Evolutionary conservation across 371 early-diverging fungal genomes (phyloP), one percentile per base, ranked within the genome.

Genomic region (Blastocladiella emersonii): DNA sequence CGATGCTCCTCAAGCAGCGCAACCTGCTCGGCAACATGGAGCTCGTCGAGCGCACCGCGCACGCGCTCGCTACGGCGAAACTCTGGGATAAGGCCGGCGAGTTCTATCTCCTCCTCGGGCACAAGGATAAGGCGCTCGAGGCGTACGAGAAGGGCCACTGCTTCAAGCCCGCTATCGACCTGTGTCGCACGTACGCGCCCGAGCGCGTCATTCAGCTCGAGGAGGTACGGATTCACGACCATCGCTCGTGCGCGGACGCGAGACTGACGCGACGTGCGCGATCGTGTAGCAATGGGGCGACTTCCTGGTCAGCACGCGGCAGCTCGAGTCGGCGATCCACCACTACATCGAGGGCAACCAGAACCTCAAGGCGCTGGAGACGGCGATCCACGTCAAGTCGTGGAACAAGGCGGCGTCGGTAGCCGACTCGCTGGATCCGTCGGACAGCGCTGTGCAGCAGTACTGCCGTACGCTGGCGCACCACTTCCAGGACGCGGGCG

Each of bases 321-420:
- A 79, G 56, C 74, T 74, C 68, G 81, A 81, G 35, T 77, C 76
- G 1, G 79, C 81, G 27, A 77, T 81, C 61, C 77, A 77, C 63
- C 81, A 81, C 56, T 81, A 77, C 65, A 78, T 81, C 41, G 81
- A 79, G 56, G 78, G 78, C 10, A 78, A 76, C 19, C 66, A 74
- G 51, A 70, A 73, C 15, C 62, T 76, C 57, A 78, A 78, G 61
- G 81, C 80, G 3, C 60, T 78, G 21, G 77, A 78, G 53, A 70
- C 75, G 1, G 76, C 79, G 3, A 70, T 78, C 25, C 61, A 70
- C 30, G 73, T 78, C 5, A 78, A 76, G 59, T 76, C 73, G 68
- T 81, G 82, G 82, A 78, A 75, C 57, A 79, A 78, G 60, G 82
- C 80, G 6, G 74, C 76, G 15, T 69, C 69, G 2, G 77, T 81